Conservation (phyloP, 2,329 filamentous ascomycete species). For the Colletotrichum siamense region DNA sequence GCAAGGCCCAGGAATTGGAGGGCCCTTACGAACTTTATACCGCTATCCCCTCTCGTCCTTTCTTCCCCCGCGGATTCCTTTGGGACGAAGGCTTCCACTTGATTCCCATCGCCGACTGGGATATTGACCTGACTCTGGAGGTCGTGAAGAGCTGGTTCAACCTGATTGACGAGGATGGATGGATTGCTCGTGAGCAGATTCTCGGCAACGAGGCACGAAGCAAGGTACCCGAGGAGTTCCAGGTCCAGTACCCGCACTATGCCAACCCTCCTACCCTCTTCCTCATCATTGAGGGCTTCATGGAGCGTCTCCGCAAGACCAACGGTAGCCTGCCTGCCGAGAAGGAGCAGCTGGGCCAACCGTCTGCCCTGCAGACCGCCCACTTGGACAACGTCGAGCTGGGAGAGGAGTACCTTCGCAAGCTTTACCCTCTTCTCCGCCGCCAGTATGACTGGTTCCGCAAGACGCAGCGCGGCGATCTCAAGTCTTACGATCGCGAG, state of each 20-base stretch:
- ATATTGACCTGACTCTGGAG: slow-evolving; percentile 84
- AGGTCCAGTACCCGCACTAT: slow-evolving; percentile 95
- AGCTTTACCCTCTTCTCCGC: slow-evolving; percentile 85
- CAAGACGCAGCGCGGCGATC: slow-evolving; percentile 86
- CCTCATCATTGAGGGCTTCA: slow-evolving; percentile 83
- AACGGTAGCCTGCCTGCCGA: slow-evolving; percentile 51
- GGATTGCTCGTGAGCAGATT: slow-evolving; percentile 97
- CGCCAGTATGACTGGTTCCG: slow-evolving; percentile 96
- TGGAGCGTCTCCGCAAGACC: slow-evolving; percentile 73
- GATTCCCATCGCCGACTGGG: slow-evolving; percentile 90
- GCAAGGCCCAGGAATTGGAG: slow-evolving; percentile 72
- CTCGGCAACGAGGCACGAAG: slow-evolving; percentile 89
- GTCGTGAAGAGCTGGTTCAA: slow-evolving; percentile 96
- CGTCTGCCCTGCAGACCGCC: slow-evolving; percentile 61
- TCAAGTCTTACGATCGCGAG: slow-evolving; percentile 89
- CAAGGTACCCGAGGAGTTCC: slow-evolving; percentile 93
- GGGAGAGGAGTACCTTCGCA: slow-evolving; percentile 73
- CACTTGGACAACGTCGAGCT: slow-evolving; percentile 72
- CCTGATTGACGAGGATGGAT: slow-evolving; percentile 94
- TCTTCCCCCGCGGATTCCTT: slow-evolving; percentile 95
- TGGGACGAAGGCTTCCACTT: slow-evolving; percentile 99
- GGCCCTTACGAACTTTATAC: slow-evolving; percentile 91
- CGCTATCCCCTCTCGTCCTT: slow-evolving; percentile 88
- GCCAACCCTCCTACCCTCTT: slow-evolving; percentile 97
- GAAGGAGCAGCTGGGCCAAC: slow-evolving; percentile 47